Percentiles rank a stretch among this genome's conserved stretches.
Evolutionary conservation across 768 basidiomycete species (phyloP).

Genomic region (Lactarius hatsudake): DNA sequence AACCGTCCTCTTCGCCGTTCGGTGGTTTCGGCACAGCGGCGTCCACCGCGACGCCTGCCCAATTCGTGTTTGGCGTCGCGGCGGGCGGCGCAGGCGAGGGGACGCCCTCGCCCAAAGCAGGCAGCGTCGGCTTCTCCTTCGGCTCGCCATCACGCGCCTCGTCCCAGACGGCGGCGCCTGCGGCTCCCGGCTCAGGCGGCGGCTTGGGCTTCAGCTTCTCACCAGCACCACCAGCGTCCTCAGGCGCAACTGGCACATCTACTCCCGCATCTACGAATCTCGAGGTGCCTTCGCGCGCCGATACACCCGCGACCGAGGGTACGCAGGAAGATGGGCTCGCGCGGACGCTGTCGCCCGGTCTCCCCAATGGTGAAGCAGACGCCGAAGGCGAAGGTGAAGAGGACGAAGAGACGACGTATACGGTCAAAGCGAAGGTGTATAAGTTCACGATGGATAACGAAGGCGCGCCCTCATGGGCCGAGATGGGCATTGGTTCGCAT

Average conservation of each 20-base stretch:
- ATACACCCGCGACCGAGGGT: conserved; percentile 31
- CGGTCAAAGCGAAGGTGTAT: conserved; percentile 59
- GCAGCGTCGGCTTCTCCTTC: conserved; percentile 26
- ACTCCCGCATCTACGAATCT: background rate
- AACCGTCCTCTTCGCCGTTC: conserved; percentile 5
- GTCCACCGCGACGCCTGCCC: conserved; percentile 6
- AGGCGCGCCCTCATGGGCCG: conserved; percentile 52
- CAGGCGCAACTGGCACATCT: background rate
- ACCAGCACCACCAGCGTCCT: background rate
- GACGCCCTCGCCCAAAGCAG: conserved; percentile 16
- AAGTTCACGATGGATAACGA: conserved; percentile 52
- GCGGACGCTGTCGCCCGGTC: conserved; percentile 27
- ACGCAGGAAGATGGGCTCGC: conserved; percentile 29
- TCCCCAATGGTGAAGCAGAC: conserved; percentile 56
- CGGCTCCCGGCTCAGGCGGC: background rate
- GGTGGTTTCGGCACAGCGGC: conserved; percentile 11
- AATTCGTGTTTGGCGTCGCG: conserved; percentile 23
- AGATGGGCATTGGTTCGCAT: conserved; percentile 63
- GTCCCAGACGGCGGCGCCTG: conserved; percentile 3
- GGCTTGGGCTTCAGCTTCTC: background rate
- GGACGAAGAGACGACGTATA: conserved; percentile 64
- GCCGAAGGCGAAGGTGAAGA: conserved; percentile 74
- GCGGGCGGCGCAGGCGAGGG: background rate
- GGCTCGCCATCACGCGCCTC: conserved; percentile 21
- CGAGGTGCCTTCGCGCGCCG: conserved; percentile 17